Base-by-base conservation (phyloP, 2,329 filamentous ascomycete genomes). In the Neofusicoccum kwambonambiense region DNA sequence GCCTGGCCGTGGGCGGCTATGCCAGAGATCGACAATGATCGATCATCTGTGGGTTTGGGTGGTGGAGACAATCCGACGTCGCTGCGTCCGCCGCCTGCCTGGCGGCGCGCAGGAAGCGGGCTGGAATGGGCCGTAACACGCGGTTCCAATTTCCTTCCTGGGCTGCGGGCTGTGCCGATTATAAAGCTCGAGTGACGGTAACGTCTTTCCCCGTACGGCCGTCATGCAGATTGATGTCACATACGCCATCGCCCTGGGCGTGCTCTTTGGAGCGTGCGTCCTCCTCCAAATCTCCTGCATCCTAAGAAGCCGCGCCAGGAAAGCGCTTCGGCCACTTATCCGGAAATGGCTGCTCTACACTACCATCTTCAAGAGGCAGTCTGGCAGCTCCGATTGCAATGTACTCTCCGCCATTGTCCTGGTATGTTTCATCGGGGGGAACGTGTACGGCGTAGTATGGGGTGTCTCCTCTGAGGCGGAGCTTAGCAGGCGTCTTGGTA, bases 271-370 rank as follows among this genome's bases (percentile, higher is more conserved):
- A 5, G 31, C 31, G 4, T 7, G 15, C 27, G 31, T 37, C 1
- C 31, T 52, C 8, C 15, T 37, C n/a, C 13, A 52, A 13, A 37
- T n/a, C 12, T 35, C 2, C n/a, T 17, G 31, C 2, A 17, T 35
- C 1, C n/a, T 52, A 11, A 35, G n/a, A 17, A 12, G 3, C 31
- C 49, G 31, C 4, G 15, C 31, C 6, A 9, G 27, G 3, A 8
- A 17, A 35, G 3, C n/a, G 15, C 13, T 37, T 11, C 5, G 13
- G 11, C 62, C 47, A n/a, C 56, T 65, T 22, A n/a, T 68, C 9
- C 65, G 67, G 5, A 68, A 65, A 42, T 35, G 39, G 44, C 47
- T 68, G 1, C 8, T 68, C 1, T 68, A 68, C 31, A 49, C 67
- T 2, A 15, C 57, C 9, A 37, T 66, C 15, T 47, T 58, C 27